phyloP scores from a whole-genome alignment of 768 basidiomycete genomes.

The Zangia roseola region DNA sequence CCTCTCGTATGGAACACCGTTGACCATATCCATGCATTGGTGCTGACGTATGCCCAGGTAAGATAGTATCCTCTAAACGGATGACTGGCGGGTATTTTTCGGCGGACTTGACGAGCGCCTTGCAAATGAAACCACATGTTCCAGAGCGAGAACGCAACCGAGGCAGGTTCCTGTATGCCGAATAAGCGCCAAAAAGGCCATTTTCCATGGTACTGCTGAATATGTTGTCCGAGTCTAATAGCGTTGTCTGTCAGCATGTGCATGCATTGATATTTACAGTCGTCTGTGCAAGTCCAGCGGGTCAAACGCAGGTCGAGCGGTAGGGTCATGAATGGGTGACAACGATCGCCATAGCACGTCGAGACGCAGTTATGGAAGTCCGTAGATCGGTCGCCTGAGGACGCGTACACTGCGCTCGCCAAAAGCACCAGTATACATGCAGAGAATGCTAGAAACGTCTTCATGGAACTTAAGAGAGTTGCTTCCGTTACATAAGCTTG shows the following conservation, averaged over 20 bases:
- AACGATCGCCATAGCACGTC: constrained; percentile 30
- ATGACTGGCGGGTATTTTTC: constrained; percentile 50
- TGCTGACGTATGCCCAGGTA: constrained; percentile 62
- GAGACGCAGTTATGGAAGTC: constrained; percentile 39
- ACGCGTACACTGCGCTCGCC: constrained; percentile 10
- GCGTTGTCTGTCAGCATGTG: constrained; percentile 68
- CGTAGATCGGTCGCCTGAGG: constrained; percentile 35
- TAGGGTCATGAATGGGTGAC: constrained; percentile 37
- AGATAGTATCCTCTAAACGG: constrained; percentile 72
- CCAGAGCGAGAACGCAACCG: constrained; percentile 83
- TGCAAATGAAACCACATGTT: constrained; percentile 76
- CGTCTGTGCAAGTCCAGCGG: constrained; percentile 83
- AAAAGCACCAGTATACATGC: constrained; percentile 17
- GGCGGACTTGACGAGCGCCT: constrained; percentile 52
- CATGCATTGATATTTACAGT: constrained; percentile 91
- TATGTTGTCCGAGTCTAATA: constrained; percentile 35
- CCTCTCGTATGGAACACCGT: constrained; percentile 91
- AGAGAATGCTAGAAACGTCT: constrained; percentile 4
- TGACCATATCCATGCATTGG: constrained; percentile 94
- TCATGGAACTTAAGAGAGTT: constrained; percentile 13
- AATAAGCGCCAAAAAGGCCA: constrained; percentile 91
- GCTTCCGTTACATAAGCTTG: constrained; percentile 18
- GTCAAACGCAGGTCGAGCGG: constrained; percentile 62
- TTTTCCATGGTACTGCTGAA: constrained; percentile 91
- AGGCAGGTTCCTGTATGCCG: constrained; percentile 95